These are phyloP conservation scores for Cercospora sesami DNA, from an alignment of 2,329 filamentous ascomycete species.

Conservation along the genomic window DNA sequence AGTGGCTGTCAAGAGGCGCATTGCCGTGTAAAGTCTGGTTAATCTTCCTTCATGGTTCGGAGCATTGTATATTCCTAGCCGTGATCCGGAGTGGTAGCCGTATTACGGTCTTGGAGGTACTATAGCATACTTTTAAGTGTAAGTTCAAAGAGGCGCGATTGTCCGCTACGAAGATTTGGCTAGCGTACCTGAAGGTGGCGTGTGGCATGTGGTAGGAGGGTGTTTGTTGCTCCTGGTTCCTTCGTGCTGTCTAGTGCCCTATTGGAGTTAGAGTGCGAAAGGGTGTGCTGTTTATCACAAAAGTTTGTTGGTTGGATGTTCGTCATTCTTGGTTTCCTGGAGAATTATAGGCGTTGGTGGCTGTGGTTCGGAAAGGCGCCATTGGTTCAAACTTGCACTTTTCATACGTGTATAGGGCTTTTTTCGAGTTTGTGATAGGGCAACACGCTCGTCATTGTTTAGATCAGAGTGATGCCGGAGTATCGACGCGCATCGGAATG, in stretches of 20 bases:
- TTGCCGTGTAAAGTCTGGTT: background rate
- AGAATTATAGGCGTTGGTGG: background rate
- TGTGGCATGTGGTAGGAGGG: background rate
- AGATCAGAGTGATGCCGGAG: background rate
- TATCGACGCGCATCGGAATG: background rate
- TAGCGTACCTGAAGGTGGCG: background rate
- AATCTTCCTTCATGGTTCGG: background rate
- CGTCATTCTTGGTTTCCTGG: background rate
- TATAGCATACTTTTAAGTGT: background rate
- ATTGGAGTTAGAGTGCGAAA: background rate
- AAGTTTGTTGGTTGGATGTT: background rate
- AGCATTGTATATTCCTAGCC: background rate
- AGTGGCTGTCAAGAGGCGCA: background rate
- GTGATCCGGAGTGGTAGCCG: background rate
- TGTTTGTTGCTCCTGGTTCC: constrained; percentile 1
- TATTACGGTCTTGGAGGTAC: background rate
- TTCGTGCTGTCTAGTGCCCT: background rate
- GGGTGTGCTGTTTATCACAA: background rate
- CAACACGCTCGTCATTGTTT: background rate
- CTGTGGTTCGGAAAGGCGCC: background rate
- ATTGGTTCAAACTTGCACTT: background rate
- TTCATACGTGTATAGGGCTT: background rate
- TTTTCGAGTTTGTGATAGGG: background rate
- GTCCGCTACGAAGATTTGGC: background rate
- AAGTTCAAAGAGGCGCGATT: background rate